A percentile compares a stretch with the other conserved stretches of the same genome.
phyloP scores from a whole-genome alignment of 192 early-diverging fungal species.

The Coemansia sp. region DNA sequence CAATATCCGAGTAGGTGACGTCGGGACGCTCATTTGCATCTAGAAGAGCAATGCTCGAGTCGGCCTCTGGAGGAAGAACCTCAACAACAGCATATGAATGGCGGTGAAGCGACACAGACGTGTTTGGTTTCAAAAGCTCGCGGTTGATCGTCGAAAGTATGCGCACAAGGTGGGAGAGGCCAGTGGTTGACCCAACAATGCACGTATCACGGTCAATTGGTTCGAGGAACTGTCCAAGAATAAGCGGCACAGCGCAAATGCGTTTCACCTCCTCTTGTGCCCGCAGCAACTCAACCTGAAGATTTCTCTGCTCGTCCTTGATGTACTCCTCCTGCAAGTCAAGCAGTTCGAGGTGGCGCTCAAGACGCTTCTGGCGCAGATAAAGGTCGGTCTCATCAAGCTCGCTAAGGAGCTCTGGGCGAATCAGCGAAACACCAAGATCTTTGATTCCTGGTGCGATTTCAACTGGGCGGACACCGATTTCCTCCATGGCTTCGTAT shows the following conservation, averaged over 20 bases:
- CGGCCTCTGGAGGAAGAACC: conserved; percentile 93
- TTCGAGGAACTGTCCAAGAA: conserved; percentile 98
- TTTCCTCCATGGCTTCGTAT: conserved; percentile 43
- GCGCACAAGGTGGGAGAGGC: conserved; percentile 87
- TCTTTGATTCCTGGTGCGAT: conserved; percentile 52
- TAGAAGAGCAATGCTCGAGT: conserved; percentile 87
- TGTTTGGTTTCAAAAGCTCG: conserved; percentile 91
- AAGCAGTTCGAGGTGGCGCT: conserved; percentile 92
- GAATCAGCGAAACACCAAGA: conserved; percentile 48
- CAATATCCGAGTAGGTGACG: conserved; percentile 78
- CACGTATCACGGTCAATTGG: conserved; percentile 96
- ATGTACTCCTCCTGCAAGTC: conserved; percentile 99
- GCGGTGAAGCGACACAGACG: conserved; percentile 92
- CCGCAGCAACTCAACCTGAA: conserved; percentile 90
- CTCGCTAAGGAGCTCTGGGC: conserved; percentile 41
- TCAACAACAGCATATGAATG: conserved; percentile 98
- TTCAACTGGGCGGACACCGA: conserved; percentile 48
- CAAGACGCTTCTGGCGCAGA: conserved; percentile 90
- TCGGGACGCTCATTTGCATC: conserved; percentile 78
- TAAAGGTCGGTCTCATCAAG: conserved; percentile 82
- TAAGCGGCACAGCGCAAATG: conserved; percentile 95
- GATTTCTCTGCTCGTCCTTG: conserved; percentile 97
- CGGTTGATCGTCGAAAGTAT: conserved; percentile 97
- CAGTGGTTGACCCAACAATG: conserved; percentile 92
- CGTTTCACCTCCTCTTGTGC: conserved; percentile 98